phyloP scores from a whole-genome alignment of 371 early-diverging fungal genomes.

The Rhizopus sp. region DNA sequence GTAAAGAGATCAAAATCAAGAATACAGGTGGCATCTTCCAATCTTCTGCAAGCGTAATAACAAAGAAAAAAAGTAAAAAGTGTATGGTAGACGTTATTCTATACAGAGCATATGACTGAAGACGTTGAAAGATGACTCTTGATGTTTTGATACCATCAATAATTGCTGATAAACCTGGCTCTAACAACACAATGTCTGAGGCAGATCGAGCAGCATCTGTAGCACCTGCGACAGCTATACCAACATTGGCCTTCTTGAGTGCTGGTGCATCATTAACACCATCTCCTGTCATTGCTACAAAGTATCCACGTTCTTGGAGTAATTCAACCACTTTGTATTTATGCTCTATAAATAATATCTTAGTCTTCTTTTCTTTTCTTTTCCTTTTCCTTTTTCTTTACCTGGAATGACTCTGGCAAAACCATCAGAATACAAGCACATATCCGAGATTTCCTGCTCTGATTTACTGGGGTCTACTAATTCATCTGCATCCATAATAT shows the following conservation, averaged over 20 bases:
- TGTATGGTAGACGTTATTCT: slow-evolving; percentile 92
- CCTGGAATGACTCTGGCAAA: slow-evolving; percentile 85
- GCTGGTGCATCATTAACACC: slow-evolving; percentile 92
- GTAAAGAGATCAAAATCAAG: slow-evolving; percentile 83
- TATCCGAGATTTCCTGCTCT: slow-evolving; percentile 75
- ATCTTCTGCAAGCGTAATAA: slow-evolving; percentile 76
- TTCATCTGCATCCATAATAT: slow-evolving; percentile 65
- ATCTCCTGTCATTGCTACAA: slow-evolving; percentile 81
- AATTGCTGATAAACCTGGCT: slow-evolving; percentile 89
- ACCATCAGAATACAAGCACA: slow-evolving; percentile 70
- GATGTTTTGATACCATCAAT: slow-evolving; percentile 84
- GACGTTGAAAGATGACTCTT: slow-evolving; percentile 89
- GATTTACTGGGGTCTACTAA: slow-evolving; percentile 58
- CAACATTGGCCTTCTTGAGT: slow-evolving; percentile 65
- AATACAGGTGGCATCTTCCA: slow-evolving; percentile 84
- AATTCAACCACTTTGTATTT: slow-evolving; percentile 65
- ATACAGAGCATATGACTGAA: slow-evolving; percentile 89
- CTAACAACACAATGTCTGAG: slow-evolving; percentile 89
- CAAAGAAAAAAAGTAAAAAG: slow-evolving; percentile 91
- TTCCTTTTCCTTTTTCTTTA: not conserved
- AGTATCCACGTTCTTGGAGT: slow-evolving; percentile 49
- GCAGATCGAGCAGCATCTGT: slow-evolving; percentile 95
- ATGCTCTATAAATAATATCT: slow-evolving; percentile 34
- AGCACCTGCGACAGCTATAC: slow-evolving; percentile 74
- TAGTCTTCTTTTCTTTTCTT: too few relatives aligned